phyloP scores from a whole-genome alignment of 148 eudicot species.

The Gaultheria prostrata region DNA sequence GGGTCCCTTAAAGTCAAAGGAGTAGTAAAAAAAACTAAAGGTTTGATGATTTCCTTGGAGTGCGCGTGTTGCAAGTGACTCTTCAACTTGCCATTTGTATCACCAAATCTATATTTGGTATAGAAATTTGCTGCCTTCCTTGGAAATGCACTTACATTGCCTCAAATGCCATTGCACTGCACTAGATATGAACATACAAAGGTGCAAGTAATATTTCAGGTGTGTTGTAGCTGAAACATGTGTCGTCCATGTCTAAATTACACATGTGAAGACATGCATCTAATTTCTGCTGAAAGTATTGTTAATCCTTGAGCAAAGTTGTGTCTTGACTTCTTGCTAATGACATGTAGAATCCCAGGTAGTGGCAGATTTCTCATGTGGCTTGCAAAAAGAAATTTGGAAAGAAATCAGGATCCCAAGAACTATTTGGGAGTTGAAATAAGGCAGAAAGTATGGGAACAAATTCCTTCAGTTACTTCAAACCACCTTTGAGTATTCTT shows the following conservation, averaged over 20 bases:
- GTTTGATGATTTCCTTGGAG: too few relatives aligned
- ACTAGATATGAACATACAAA: not conserved
- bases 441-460: conserved; percentile 65
- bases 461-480: conserved; percentile 21
- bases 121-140: too few relatives aligned
- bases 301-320: not conserved
- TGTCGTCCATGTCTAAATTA: not conserved
- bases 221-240: not conserved
- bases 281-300: not conserved
- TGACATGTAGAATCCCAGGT: conserved; percentile 41
- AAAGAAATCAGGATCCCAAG: conserved; percentile 48
- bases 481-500: conserved; percentile 13
- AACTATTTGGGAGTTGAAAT: conserved; percentile 95
- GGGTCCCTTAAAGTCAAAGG: too few relatives aligned
- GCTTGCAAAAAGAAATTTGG: conserved; percentile 76
- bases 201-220: not conserved
- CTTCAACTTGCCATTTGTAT: too few relatives aligned
- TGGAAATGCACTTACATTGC: not conserved
- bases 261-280: not conserved
- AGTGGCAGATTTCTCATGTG: conserved; percentile 96
- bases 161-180: not conserved
- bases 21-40: too few relatives aligned
- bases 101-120: too few relatives aligned
- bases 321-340: conserved; percentile 11
- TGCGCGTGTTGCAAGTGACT: too few relatives aligned